These are phyloP conservation scores for Prunella vulgaris DNA, from an alignment of 257 asterid species.

Conservation along the genomic window DNA sequence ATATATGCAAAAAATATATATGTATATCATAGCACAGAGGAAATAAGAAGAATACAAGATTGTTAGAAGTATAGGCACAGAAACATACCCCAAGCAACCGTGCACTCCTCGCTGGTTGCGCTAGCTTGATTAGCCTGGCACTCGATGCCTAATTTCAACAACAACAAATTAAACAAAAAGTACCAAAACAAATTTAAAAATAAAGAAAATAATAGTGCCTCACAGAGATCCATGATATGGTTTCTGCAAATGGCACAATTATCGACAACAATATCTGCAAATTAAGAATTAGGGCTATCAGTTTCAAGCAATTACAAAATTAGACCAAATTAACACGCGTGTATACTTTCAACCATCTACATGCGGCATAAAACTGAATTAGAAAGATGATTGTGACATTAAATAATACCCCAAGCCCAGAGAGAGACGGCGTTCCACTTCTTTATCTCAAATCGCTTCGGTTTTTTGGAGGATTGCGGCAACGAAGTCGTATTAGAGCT, in stretches of 20 bases:
- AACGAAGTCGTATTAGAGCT: constrained; percentile 23
- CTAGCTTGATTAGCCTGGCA: constrained; percentile 99
- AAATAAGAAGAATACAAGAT: background rate
- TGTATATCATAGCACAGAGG: background rate
- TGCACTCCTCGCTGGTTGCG: constrained; percentile 97
- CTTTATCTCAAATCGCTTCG: constrained; percentile 78
- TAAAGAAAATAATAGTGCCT: constrained; percentile 25
- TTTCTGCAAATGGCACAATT: constrained; percentile 96
- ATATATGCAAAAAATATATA: background rate
- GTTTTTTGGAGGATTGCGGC: constrained; percentile 50
- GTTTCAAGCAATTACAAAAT: background rate
- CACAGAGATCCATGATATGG: constrained; percentile 97
- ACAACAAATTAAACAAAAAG: background rate
- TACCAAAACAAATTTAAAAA: background rate
- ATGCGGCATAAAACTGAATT: background rate
- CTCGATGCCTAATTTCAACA: constrained; percentile 65
- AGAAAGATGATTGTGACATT: background rate
- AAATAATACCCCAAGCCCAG: constrained; percentile 82
- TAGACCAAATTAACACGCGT: constrained; percentile 1
- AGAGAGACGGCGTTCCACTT: constrained; percentile 94
- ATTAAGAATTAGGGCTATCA: constrained; percentile 28
- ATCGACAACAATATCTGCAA: constrained; percentile 89
- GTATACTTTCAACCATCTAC: background rate
- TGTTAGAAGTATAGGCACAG: background rate
- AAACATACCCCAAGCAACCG: constrained; percentile 96